Conservation (phyloP, 2,329 filamentous ascomycete genomes). For the Beauveria pseudobassiana region DNA sequence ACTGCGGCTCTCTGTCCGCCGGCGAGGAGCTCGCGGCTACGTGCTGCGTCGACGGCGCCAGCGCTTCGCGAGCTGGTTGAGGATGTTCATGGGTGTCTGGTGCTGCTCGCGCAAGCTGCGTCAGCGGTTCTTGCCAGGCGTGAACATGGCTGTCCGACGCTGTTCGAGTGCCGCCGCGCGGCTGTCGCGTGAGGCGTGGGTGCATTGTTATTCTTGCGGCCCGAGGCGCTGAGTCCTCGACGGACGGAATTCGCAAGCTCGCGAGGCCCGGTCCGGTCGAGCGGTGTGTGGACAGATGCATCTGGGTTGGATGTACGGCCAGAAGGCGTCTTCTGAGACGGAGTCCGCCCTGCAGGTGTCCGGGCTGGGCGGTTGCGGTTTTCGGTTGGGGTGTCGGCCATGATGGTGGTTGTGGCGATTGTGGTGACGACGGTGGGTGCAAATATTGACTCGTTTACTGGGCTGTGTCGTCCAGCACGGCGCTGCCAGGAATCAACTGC, state of each 20-base stretch:
- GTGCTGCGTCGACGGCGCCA: constrained; percentile 41
- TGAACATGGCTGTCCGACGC: constrained; percentile 52
- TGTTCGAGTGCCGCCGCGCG: constrained; percentile 51
- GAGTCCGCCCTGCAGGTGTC: constrained; percentile 22
- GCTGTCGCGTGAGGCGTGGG: constrained; percentile 56
- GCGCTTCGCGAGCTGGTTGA: constrained; percentile 47
- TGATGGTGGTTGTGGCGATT: neutral
- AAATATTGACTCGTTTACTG: neutral
- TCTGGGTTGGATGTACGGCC: neutral
- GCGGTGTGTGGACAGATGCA: constrained; percentile 35
- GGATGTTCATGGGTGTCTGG: constrained; percentile 46
- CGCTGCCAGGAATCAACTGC: neutral
- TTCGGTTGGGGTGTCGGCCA: constrained; percentile 11
- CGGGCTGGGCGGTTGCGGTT: neutral
- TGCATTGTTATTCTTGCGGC: constrained; percentile 27
- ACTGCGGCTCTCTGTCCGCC: constrained; percentile 14
- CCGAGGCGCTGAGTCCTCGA: constrained; percentile 39
- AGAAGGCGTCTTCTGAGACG: constrained; percentile 25
- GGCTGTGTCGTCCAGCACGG: neutral
- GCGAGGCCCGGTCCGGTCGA: constrained; percentile 27
- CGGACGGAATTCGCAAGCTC: constrained; percentile 31
- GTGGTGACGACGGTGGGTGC: neutral
- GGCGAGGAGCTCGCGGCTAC: constrained; percentile 40
- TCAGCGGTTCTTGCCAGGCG: constrained; percentile 51
- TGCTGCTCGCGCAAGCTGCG: constrained; percentile 48